Evolutionary conservation across 2,329 filamentous ascomycete genomes (phyloP), one percentile per base, ranked within the genome.

Genomic region (Rhinocladiella mackenziei): DNA sequence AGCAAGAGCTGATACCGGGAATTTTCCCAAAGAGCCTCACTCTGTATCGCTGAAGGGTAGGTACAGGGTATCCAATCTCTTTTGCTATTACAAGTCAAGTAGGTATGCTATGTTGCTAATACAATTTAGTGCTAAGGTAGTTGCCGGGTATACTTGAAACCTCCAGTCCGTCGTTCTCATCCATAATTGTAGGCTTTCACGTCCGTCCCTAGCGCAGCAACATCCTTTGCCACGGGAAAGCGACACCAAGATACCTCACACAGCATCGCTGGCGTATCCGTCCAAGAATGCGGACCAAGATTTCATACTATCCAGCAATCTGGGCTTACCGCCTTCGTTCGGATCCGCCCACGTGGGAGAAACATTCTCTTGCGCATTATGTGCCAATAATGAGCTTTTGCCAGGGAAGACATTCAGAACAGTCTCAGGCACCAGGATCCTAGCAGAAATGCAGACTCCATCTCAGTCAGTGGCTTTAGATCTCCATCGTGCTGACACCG

Each of bases 291-390:
- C 35, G 3, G 70, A 74, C 51, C 67, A 69, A 20, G 62, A 68
- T 29, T 81, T 80, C 55, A 74, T 79, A 26, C 66, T 83, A 25
- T 50, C 48, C 19, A 42, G 30, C 36, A 55, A 73, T 56, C 77
- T 97, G 58, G 92, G 87, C 34, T 81, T 97, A 1, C 91, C 92
- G 7, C 83, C 89, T 11, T 84, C 88, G 0, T 97, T 98, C 64
- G 91, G 89, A 32, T 91, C 87, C 9, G 89, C 91, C 6, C 96
- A 96, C 64, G 91, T 97, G 14, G 92, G 92, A 58, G 89, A 97
- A 70, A 88, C 84, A 0, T 97, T 98, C 67, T 83, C 84, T 53
- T 98, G 92, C 67, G 95, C 91, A 1, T 75, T 97, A 15, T 95
- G 89, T 68, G 89, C 86, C n/a, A 96, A 95, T 71, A 91, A 96